phyloP scores from a whole-genome alignment of 495 filamentous ascomycete species.

The Cryomyces minteri region DNA sequence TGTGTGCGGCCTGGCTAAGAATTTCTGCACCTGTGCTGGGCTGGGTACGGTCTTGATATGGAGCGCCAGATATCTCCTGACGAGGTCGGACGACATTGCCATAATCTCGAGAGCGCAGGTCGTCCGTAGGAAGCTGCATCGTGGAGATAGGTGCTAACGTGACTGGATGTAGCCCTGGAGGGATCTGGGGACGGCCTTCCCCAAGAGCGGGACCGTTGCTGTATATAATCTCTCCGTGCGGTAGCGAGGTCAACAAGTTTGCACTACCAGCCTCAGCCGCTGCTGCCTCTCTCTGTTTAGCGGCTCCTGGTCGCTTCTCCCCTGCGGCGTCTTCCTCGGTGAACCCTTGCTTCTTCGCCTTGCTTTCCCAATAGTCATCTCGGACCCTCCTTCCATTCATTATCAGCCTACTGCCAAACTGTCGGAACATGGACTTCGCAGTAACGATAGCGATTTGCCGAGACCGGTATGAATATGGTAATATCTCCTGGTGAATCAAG shows the following conservation, averaged over 20 bases:
- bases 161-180: slow-evolving; percentile 20
- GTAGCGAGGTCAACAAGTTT: slow-evolving; percentile 29
- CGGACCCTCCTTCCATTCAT: slow-evolving; percentile 75
- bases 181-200: slow-evolving; percentile 30
- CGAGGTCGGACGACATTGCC: slow-evolving; percentile 67
- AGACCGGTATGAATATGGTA: slow-evolving; percentile 95
- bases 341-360: slow-evolving; percentile 93
- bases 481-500: slow-evolving; percentile 80
- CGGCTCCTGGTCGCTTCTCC: slow-evolving; percentile 85
- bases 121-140: slow-evolving; percentile 66
- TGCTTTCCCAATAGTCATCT: slow-evolving; percentile 97
- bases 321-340: slow-evolving; percentile 93
- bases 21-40: slow-evolving; percentile 67
- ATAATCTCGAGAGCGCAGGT: slow-evolving; percentile 64
- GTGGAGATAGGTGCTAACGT: slow-evolving; percentile 59
- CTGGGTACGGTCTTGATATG: slow-evolving; percentile 77
- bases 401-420: slow-evolving; percentile 94
- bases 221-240: slow-evolving; percentile 67
- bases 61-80: slow-evolving; percentile 74
- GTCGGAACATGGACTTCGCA: slow-evolving; percentile 96
- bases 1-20: slow-evolving; percentile 69
- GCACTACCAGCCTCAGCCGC: slow-evolving; percentile 31
- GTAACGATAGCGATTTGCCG: slow-evolving; percentile 98
- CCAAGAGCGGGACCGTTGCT: slow-evolving; percentile 35
- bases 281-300: slow-evolving; percentile 71